Evolutionary conservation across 352 stramenopile species (phyloP).

Genomic region (Pythium diclinum): DNA sequence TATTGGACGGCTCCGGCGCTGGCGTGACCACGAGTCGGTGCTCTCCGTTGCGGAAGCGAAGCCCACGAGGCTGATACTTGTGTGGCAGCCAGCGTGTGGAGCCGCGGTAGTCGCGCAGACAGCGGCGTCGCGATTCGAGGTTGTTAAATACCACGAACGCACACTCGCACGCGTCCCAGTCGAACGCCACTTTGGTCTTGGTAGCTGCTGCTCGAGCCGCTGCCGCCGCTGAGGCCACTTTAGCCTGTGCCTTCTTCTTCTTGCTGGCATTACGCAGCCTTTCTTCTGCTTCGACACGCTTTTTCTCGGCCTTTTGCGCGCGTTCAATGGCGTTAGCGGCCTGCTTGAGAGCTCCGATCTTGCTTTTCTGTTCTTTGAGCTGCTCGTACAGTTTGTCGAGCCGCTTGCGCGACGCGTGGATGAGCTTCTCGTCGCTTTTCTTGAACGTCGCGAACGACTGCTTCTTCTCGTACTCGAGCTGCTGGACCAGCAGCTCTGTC

Average conservation of each 20-base stretch:
- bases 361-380: conserved; percentile 40
- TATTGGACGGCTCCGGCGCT: conserved; percentile 44
- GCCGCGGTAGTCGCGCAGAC: conserved; percentile 71
- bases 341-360: conserved; percentile 62
- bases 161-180: conserved; percentile 63
- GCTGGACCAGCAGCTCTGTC: conserved; percentile 46
- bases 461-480: conserved; percentile 51
- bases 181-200: conserved; percentile 34
- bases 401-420: conserved; percentile 11
- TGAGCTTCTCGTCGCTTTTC: conserved; percentile 24
- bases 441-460: conserved; percentile 5
- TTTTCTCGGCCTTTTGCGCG: conserved; percentile 16
- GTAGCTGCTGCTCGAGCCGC: not conserved
- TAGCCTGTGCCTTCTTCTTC: conserved; percentile 8
- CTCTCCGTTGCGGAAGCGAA: conserved; percentile 54
- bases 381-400: conserved; percentile 33
- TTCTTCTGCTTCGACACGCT: not conserved
- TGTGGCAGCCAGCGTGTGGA: conserved; percentile 36
- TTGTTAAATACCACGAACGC: conserved; percentile 90
- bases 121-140: conserved; percentile 68
- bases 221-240: not conserved
- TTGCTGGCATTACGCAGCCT: conserved; percentile 21
- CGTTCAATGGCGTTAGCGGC: not conserved
- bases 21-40: conserved; percentile 18
- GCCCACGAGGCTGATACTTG: conserved; percentile 48